Conservation (phyloP, 768 basidiomycete genomes). For the Neoboletus magnificus region DNA sequence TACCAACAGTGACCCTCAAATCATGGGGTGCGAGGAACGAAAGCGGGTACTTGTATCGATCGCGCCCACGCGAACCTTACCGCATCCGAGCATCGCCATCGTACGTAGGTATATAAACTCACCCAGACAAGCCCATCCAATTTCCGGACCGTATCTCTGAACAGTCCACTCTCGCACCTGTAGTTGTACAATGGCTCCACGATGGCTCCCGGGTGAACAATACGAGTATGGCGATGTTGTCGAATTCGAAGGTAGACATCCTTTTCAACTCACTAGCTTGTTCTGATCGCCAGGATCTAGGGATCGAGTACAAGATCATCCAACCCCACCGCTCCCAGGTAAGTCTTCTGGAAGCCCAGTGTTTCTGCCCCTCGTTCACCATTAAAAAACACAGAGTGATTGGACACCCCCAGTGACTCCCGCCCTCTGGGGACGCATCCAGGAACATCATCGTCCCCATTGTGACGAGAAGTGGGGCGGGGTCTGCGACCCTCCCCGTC, state of each 20-base stretch:
- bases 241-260: constrained; percentile 47
- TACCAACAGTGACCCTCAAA: not conserved
- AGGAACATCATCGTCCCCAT: constrained; percentile 22
- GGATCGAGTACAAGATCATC: constrained; percentile 62
- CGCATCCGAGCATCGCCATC: constrained; percentile 5
- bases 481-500: constrained; percentile 11
- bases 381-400: constrained; percentile 43
- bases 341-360: not conserved
- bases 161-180: not conserved
- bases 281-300: constrained; percentile 26
- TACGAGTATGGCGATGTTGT: constrained; percentile 58
- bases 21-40: not conserved
- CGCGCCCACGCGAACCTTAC: not conserved
- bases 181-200: constrained; percentile 35
- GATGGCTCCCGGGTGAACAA: constrained; percentile 62
- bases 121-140: not conserved
- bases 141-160: constrained; percentile 5
- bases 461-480: constrained; percentile 17
- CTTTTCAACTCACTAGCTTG: not conserved
- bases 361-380: constrained; percentile 4
- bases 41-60: constrained; percentile 7
- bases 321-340: constrained; percentile 72
- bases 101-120: constrained; percentile 19
- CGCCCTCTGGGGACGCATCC: constrained; percentile 62
- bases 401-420: constrained; percentile 65